A percentile compares a stretch with the other conserved stretches of the same genome.
Evolutionary conservation across 257 asterid genomes (phyloP).

Genomic region (Solanum tarapatanum): DNA sequence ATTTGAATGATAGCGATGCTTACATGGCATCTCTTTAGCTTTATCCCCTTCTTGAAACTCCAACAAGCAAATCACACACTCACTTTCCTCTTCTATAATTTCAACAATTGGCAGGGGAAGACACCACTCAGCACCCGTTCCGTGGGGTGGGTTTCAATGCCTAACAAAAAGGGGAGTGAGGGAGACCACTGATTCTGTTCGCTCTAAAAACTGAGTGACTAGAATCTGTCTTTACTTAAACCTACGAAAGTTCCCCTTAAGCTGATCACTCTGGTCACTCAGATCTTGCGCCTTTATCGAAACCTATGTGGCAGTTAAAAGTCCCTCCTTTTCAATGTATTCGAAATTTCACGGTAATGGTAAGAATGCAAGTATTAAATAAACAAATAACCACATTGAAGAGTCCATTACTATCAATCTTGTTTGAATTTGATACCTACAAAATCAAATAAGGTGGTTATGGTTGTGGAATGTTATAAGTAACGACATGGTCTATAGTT

Average conservation of each 20-base stretch:
- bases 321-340: no score
- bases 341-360: not conserved
- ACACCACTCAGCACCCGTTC: no score
- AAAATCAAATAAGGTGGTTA: not conserved
- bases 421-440: no score
- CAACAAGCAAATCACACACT: slow-evolving; percentile 5
- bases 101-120: not conserved
- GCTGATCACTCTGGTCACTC: no score
- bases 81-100: not conserved
- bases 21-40: slow-evolving; percentile 45
- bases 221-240: no score
- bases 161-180: no score
- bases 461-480: not conserved
- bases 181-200: no score
- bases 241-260: no score
- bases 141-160: no score
- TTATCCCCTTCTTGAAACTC: slow-evolving; percentile 5
- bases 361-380: not conserved
- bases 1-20: slow-evolving; percentile 17
- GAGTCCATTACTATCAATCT: no score
- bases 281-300: not conserved
- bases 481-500: not conserved
- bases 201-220: no score
- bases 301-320: not conserved
- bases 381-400: not conserved